Evolutionary conservation across 768 basidiomycete genomes (phyloP).

Genomic region (Galerina sulciceps): DNA sequence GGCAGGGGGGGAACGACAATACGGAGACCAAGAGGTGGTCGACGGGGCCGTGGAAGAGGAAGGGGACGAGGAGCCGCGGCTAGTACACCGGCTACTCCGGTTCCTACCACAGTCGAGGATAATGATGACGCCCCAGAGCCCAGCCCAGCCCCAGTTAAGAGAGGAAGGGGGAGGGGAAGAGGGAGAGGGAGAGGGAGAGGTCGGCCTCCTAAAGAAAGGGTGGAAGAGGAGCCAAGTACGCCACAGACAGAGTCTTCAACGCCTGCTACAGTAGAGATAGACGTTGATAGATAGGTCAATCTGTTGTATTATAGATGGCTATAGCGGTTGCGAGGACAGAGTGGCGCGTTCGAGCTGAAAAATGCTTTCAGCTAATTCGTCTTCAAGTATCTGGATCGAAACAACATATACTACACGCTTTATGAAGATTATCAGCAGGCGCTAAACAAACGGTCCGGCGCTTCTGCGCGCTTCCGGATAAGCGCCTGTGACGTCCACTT

Average conservation of each 20-base stretch:
- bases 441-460: no score
- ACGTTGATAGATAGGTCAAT: slow-evolving; percentile 21
- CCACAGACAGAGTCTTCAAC: slow-evolving; percentile 36
- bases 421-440: no score
- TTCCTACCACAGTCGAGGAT: slow-evolving; percentile 22
- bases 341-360: no score
- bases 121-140: slow-evolving; percentile 17
- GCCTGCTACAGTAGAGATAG: slow-evolving; percentile 34
- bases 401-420: no score
- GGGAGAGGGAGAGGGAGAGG: slow-evolving; percentile 39
- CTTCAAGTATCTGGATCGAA: no score
- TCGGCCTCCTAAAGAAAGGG: slow-evolving; percentile 30
- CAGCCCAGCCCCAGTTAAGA: slow-evolving; percentile 24
- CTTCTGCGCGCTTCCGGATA: no score
- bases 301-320: neutral
- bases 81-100: slow-evolving; percentile 14
- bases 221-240: slow-evolving; percentile 21
- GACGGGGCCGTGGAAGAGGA: slow-evolving; percentile 29
- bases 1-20: slow-evolving; percentile 22
- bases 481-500: no score
- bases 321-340: no score
- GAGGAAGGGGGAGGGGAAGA: slow-evolving; percentile 37
- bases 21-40: slow-evolving; percentile 29
- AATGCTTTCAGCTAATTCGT: no score
- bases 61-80: slow-evolving; percentile 26